Percentiles rank a stretch among this genome's conserved stretches.
phyloP scores from a whole-genome alignment of 306 rosid genomes.

The Alnus glutinosa region DNA sequence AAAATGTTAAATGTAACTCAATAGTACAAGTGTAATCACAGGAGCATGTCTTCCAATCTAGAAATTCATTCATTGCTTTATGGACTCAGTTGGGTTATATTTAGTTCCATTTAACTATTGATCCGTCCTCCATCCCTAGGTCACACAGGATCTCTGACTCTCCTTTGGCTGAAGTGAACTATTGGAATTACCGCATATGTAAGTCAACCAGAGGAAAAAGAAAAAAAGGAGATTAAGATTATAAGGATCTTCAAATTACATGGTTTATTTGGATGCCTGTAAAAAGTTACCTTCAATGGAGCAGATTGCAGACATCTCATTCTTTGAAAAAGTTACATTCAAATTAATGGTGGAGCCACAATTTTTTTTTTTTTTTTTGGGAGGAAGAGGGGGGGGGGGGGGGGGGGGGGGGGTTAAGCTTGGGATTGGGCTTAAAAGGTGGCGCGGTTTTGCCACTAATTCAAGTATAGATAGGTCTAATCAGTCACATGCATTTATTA shows the following conservation, averaged over 20 bases:
- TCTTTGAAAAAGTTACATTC: neutral
- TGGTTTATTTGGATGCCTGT: neutral
- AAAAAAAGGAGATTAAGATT: neutral
- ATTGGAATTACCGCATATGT: neutral
- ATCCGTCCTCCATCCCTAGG: neutral
- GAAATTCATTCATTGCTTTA: neutral
- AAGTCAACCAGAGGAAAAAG: neutral
- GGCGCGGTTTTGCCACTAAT: no score
- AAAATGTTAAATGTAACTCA: neutral
- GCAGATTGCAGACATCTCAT: neutral
- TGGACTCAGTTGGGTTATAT: neutral
- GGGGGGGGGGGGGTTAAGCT: no score
- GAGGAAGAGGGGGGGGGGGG: no score
- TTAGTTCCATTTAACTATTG: neutral
- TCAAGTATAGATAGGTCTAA: no score
- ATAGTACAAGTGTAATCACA: neutral
- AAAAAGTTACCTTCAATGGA: neutral
- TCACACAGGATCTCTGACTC: neutral
- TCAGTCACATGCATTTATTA: no score
- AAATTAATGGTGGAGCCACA: no score
- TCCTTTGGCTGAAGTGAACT: conserved; percentile 1
- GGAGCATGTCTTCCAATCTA: neutral
- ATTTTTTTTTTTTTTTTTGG: no score
- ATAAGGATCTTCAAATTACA: neutral
- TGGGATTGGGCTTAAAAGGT: no score